A percentile compares a stretch with the other conserved stretches of the same genome.
phyloP scores from a whole-genome alignment of 2,329 filamentous ascomycete species.

The Ceratocystis diversiconidia region DNA sequence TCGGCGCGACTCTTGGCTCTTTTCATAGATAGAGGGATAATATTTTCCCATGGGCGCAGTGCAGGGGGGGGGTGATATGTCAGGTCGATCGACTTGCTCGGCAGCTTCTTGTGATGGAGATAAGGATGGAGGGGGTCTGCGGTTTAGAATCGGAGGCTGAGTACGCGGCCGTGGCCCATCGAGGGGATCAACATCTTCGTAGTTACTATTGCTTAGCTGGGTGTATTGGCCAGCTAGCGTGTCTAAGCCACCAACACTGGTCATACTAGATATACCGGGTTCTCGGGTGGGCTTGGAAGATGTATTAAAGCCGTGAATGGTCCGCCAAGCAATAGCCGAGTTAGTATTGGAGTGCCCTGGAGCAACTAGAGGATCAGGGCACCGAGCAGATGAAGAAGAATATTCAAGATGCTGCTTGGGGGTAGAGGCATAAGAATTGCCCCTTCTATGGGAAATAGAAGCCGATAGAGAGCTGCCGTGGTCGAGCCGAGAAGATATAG shows the following conservation, averaged over 20 bases:
- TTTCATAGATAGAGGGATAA: slow-evolving; percentile 48
- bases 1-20: slow-evolving; percentile 22
- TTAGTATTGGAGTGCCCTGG: neutral
- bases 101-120: neutral
- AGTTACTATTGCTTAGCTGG: neutral
- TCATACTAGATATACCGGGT: slow-evolving; percentile 9
- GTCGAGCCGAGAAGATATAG: slow-evolving; percentile 2
- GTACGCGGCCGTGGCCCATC: slow-evolving; percentile 35
- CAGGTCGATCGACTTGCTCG: neutral
- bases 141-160: slow-evolving; percentile 35
- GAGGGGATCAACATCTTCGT: slow-evolving; percentile 15
- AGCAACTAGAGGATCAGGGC: neutral
- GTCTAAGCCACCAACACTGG: neutral
- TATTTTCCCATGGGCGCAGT: slow-evolving; percentile 46
- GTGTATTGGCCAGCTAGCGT: neutral
- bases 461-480: slow-evolving; percentile 7
- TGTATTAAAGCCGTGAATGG: slow-evolving; percentile 12
- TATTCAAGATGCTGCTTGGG: neutral
- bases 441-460: slow-evolving; percentile 1
- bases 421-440: neutral
- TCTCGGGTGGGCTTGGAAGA: neutral
- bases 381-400: slow-evolving; percentile 3
- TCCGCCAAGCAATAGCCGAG: slow-evolving; percentile 14
- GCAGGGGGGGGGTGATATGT: slow-evolving; percentile 19
- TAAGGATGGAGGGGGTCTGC: neutral